Conservation (phyloP, 345 rosid species). For the Eucalyptus erythrocorys region DNA sequence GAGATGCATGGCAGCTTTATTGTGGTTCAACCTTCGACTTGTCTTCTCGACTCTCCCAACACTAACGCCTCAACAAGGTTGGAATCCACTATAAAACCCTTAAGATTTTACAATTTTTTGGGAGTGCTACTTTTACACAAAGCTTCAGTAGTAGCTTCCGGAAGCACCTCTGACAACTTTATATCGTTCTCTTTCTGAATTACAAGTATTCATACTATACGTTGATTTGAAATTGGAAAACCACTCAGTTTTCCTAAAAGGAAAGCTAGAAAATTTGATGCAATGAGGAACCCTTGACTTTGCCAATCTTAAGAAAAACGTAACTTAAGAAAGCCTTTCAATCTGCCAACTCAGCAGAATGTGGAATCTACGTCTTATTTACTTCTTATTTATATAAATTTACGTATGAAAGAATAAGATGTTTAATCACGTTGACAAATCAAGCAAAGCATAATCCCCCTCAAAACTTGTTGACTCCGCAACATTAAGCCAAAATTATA, state of each 20-base stretch:
- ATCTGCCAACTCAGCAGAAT: neutral
- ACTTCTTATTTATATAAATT: neutral
- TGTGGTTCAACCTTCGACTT: neutral
- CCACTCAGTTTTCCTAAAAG: neutral
- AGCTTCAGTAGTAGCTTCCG: neutral
- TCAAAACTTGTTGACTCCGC: neutral
- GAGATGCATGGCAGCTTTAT: neutral
- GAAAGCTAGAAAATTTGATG: neutral
- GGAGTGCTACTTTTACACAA: neutral
- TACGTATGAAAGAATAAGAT: neutral
- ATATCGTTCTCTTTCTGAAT: neutral
- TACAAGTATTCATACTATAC: rapidly evolving
- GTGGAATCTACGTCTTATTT: neutral
- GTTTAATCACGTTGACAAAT: neutral
- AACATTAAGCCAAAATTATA: neutral
- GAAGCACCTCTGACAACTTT: neutral
- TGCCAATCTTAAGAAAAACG: neutral
- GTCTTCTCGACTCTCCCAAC: neutral
- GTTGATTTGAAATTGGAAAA: neutral
- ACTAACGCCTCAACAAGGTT: neutral
- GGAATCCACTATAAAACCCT: neutral
- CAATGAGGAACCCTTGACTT: rapidly evolving
- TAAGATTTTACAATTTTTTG: rapidly evolving
- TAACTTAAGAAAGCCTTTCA: neutral
- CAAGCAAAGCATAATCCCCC: neutral